Conservation (phyloP, 2,329 filamentous ascomycete species). For the Stagonosporopsis vannaccii region DNA sequence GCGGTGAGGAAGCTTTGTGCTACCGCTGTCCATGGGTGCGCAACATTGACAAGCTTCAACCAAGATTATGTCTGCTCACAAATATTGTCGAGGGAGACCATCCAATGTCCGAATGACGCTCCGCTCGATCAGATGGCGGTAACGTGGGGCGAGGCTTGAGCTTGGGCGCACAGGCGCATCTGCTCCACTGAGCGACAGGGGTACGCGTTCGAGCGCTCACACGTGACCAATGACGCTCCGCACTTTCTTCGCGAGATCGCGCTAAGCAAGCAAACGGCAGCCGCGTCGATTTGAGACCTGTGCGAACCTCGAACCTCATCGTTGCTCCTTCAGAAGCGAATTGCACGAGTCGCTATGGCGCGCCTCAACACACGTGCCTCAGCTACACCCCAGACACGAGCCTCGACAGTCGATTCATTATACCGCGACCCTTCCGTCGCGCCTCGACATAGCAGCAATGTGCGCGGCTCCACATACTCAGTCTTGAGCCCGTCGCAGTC, state of each 20-base stretch:
- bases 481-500: conserved; percentile 44
- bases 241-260: conserved; percentile 28
- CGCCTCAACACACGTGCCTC: conserved; percentile 46
- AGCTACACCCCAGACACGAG: conserved; percentile 40
- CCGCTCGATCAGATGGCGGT: conserved; percentile 10
- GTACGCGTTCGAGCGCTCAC: conserved; percentile 29
- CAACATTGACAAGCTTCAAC: conserved; percentile 11
- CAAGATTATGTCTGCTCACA: background rate
- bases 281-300: conserved; percentile 16
- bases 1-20: conserved; percentile 24
- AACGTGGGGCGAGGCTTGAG: conserved; percentile 18
- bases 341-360: conserved; percentile 42
- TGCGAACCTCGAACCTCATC: conserved; percentile 9
- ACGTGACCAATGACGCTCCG: conserved; percentile 29
- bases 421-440: conserved; percentile 48
- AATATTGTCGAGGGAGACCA: background rate
- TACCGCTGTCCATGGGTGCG: conserved; percentile 35
- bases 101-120: background rate
- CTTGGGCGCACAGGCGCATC: background rate
- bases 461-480: conserved; percentile 40
- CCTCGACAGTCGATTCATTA: conserved; percentile 44
- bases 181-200: conserved; percentile 19
- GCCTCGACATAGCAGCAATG: conserved; percentile 23
- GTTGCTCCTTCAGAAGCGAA: conserved; percentile 11
- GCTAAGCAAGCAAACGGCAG: conserved; percentile 24